Conservation (phyloP, 225 moss, liverwort and hornwort genomes). For the Polytrichum commune region DNA sequence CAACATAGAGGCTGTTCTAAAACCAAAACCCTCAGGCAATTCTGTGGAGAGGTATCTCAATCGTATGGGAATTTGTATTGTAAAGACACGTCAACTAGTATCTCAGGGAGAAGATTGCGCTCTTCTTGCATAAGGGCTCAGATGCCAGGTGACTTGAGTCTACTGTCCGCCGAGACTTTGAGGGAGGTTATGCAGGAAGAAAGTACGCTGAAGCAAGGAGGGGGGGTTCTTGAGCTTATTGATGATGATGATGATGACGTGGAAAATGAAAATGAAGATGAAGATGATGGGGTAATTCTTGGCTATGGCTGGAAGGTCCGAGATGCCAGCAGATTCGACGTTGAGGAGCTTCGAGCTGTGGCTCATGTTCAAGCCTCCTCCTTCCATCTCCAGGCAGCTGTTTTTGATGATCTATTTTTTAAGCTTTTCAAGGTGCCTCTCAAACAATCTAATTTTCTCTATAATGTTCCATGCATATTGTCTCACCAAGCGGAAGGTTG, state of each 20-base stretch:
- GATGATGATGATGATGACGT: constrained; percentile 3
- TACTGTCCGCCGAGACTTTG: constrained; percentile 24
- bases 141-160: constrained; percentile 38
- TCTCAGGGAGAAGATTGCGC: constrained; percentile 2
- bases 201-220: constrained; percentile 3
- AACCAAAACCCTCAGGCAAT: constrained; percentile 9
- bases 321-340: constrained; percentile 53
- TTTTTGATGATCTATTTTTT: constrained; percentile 85
- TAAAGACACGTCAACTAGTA: constrained; percentile 4
- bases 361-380: constrained; percentile 87
- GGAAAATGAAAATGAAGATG: background rate
- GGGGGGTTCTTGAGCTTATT: constrained; percentile 8
- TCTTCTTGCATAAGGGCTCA: constrained; percentile 18
- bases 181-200: constrained; percentile 18
- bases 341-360: constrained; percentile 73
- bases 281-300: constrained; percentile 38
- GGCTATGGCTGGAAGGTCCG: constrained; percentile 90
- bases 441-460: no score
- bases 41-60: constrained; percentile 8
- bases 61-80: constrained; percentile 4
- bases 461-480: no score
- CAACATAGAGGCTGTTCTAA: constrained; percentile 5
- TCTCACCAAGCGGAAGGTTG: no score
- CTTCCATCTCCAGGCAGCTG: constrained; percentile 66
- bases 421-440: constrained; percentile 74